Base-by-base conservation (phyloP, 2,329 filamentous ascomycete species). In the Orbilia oligospora region DNA sequence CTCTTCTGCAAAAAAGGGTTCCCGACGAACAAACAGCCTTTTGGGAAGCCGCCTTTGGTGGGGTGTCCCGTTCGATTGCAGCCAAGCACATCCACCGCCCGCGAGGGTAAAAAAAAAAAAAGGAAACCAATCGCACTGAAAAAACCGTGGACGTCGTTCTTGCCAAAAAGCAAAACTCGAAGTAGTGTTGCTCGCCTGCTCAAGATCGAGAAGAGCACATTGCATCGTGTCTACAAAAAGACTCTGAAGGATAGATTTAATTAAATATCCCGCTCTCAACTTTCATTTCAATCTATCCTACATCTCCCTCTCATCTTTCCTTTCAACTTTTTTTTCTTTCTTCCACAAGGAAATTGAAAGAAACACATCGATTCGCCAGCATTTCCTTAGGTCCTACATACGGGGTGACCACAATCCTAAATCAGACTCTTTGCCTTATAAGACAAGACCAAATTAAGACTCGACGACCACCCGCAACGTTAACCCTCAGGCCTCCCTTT, bases 161-260 rank as follows among this genome's bases (percentile, higher is more conserved):
- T 14, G n/a, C 20, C 48, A 71, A 71, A 72, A 72, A 64, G 49
- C 53, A 73, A 73, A 67, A 36, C 8, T 16, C 44, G 24, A 71
- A 49, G 38, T 41, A 36, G 33, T 22, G 61, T 44, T 24, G 30
- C 63, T 53, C 38, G 71, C 63, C 68, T 68, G 36, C 30, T 48
- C 41, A 53, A 67, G 51, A 63, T 71, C 61, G 61, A 77, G 53
- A 22, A 22, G 58, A 24, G 44, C 44, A 18, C 44, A 46, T 46
- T 46, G 44, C 64, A 38, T 65, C 51, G 58, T 71, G 73, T 77
- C 73, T 77, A 66, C 58, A 67, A 66, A 51, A 55, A 66, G 73
- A 77, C 66, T 68, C 55, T 53, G 22, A 67, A 77, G 67, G 67
- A 71, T 71, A 61, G 22, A 65, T 69, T 46, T 44, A 44, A 61